Base-by-base conservation (phyloP, 2,329 filamentous ascomycete genomes). In the Phyllosticta citriasiana region DNA sequence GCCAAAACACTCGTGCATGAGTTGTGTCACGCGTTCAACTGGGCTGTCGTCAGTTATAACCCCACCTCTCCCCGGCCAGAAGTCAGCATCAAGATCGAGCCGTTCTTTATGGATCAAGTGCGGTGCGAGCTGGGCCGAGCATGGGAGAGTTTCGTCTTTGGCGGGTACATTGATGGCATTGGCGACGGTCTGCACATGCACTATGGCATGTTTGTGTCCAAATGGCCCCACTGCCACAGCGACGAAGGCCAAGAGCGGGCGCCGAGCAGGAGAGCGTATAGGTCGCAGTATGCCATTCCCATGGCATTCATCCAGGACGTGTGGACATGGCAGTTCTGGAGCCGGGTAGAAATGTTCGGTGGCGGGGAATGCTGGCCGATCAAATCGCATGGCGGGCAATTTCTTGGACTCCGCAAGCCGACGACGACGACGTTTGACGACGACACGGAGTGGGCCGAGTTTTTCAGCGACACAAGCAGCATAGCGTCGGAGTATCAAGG, bases 1-100 rank as follows among this genome's bases (percentile, higher is more conserved):
- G 57, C 61, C 10, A 63, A 63, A 27, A 63, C 50, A 5, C n/a
- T 63, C n/a, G 57, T 63, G 47, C 57, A 63, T 26, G 61, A 63
- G 53, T 25, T 63, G 9, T 63, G 57, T 26, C 57, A 63, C 24
- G 61, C 53, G 3, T 26, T 60, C 54, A 60, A 63, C 33, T 60
- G 55, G 26, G 61, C 61, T 22, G 24, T 56, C 12, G 26, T 33
- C 4, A 24, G 47, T 33, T 50, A 56, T 55, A 14, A 30, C 22
- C 24, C 22, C 16, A 12, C 4, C n/a, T n/a, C 27, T 19, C 40
- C 7, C 30, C 4, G 6, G 9, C 14, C 57, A 4, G 53, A 57
- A 30, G 10, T 59, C 14, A 25, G 52, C 7, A 53, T 57, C 53
- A 57, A 59, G 53, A 35, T 63, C 22, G 61, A 63, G n/a, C 61